phyloP scores from a whole-genome alignment of 176 grass and related monocot species.

The Lolium multiflorum region DNA sequence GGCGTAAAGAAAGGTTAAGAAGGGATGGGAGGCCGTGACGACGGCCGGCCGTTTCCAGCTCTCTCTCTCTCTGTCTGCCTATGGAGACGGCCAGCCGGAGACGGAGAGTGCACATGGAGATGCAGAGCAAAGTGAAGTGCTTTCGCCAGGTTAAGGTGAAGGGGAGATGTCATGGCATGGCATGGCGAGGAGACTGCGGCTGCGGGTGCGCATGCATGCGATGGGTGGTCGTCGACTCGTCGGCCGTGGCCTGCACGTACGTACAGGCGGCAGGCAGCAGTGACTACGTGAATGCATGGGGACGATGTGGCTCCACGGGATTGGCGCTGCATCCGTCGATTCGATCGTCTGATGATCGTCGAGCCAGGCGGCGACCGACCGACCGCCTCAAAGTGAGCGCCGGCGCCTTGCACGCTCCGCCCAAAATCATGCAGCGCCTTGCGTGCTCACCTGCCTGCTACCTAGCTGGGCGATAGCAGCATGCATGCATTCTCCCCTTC shows the following conservation, averaged over 20 bases:
- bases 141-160: conserved; percentile 34
- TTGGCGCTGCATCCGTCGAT: conserved; percentile 28
- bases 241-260: conserved; percentile 36
- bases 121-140: background rate
- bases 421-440: conserved; percentile 47
- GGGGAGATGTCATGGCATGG: background rate
- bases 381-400: conserved; percentile 62
- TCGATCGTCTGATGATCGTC: background rate
- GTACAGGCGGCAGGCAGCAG: background rate
- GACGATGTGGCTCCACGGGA: background rate
- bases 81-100: background rate
- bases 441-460: background rate
- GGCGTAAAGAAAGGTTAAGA: conserved; percentile 24
- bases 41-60: conserved; percentile 47
- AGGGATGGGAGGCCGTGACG: conserved; percentile 53
- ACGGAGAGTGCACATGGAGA: conserved; percentile 32
- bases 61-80: background rate
- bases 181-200: background rate
- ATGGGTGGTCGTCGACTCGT: conserved; percentile 6
- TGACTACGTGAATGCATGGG: conserved; percentile 10
- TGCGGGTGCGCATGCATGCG: conserved; percentile 8
- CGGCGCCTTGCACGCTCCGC: conserved; percentile 64
- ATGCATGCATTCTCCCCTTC: background rate
- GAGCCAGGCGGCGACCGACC: conserved; percentile 7
- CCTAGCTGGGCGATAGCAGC: background rate